phyloP scores from a whole-genome alignment of 345 rosid species.

The Tarenaya hassleriana region DNA sequence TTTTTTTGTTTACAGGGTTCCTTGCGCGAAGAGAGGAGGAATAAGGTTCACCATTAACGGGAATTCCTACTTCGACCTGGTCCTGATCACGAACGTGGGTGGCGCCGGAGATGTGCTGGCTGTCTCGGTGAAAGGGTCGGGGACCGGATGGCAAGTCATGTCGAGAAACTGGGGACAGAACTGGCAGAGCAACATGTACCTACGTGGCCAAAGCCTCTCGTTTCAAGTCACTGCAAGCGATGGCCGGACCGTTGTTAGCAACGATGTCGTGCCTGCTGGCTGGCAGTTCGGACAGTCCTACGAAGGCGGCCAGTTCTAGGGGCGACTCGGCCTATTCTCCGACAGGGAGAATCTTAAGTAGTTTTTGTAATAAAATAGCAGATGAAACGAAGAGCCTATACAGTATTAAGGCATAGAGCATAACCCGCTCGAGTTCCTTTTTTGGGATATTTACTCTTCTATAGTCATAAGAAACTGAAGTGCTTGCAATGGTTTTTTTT shows the following conservation, averaged over 20 bases:
- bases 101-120: conserved; percentile 56
- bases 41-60: conserved; percentile 54
- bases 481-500: neutral
- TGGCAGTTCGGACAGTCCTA: conserved; percentile 70
- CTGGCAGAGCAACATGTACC: conserved; percentile 56
- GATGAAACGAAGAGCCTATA: neutral
- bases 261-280: conserved; percentile 41
- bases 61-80: conserved; percentile 52
- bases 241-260: conserved; percentile 39
- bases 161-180: conserved; percentile 74
- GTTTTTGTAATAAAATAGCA: neutral
- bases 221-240: conserved; percentile 53
- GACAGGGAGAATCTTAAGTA: too few species aligned
- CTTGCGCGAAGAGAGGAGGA: conserved; percentile 51
- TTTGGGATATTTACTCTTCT: conserved; percentile 3
- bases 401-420: neutral
- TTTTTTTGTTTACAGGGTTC: conserved; percentile 40
- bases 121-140: conserved; percentile 56
- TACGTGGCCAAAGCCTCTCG: conserved; percentile 49
- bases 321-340: too few species aligned
- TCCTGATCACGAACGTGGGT: conserved; percentile 53
- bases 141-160: conserved; percentile 54
- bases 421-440: neutral
- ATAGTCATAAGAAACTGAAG: neutral
- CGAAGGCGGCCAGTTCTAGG: conserved; percentile 47